Evolutionary conservation across 2,329 filamentous ascomycete genomes (phyloP), one percentile per base, ranked within the genome.

Genomic region (Sclerotinia glacialis): DNA sequence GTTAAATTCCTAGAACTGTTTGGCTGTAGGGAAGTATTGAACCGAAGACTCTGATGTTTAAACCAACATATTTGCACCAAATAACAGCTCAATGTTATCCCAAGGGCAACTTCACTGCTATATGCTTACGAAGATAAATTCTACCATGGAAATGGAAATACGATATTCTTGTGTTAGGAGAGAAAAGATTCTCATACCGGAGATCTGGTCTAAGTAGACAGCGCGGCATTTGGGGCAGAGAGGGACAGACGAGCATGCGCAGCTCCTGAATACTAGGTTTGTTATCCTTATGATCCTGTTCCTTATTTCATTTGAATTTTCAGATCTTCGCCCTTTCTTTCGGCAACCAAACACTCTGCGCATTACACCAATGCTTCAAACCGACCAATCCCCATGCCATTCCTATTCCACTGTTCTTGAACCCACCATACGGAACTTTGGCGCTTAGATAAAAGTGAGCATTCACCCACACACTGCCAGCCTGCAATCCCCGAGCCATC

Each of bases 381-480:
- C 64, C 58, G 1, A 55, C 14, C 5, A 66, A 37, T 3, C 58
- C 64, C 49, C 58, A 73, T 64, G 76, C 76, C 46, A 58, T 65
- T 2, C 76, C 76, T 42, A 78, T 68, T 1, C 76, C 76, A 65
- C 74, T 76, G 47, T 72, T 69, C 68, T 78, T 77, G 64, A 73
- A 71, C 1, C 75, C 76, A 3, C 72, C 73, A 63, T 77, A 76
- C 1, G 69, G 69, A 1, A 80, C 81, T 69, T 79, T 76, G 0
- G 82, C 81, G 14, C 77, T 80, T 0, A 78, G 76, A 75, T 81
- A 79, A 74, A 81, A 79, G 67, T 76, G 82, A 21, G 78, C 79
- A 76, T 89, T 89, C 69, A 89, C 82, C 82, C 84, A 89, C 0
- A 89, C 83, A 21, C 78, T 82, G 0, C 87, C 86, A 0, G 83